Evolutionary conservation across 495 filamentous ascomycete genomes (phyloP).

Genomic region (Aspergillus bridgeri): DNA sequence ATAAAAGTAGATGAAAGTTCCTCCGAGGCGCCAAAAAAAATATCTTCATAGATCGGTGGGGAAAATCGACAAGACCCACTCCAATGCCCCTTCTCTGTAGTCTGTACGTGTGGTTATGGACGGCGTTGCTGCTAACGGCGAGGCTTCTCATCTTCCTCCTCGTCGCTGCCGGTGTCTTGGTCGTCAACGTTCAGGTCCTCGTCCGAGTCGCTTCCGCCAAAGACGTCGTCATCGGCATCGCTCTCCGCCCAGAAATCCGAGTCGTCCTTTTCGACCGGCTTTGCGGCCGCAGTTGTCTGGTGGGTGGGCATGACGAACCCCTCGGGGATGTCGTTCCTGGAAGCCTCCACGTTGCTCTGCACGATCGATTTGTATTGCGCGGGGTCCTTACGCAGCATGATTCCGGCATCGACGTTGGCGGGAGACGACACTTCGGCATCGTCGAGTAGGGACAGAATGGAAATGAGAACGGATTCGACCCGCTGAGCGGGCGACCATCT

Average conservation of each 20-base stretch:
- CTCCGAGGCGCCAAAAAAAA: constrained; percentile 1
- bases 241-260: constrained; percentile 80
- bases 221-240: constrained; percentile 71
- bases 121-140: background rate
- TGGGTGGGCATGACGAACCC: constrained; percentile 81
- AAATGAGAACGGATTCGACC: constrained; percentile 90
- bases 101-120: background rate
- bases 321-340: constrained; percentile 73
- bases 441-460: constrained; percentile 88
- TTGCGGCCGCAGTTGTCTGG: constrained; percentile 55
- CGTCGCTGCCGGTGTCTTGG: constrained; percentile 54
- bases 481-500: constrained; percentile 92
- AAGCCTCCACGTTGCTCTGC: constrained; percentile 63
- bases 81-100: background rate
- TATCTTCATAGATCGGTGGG: background rate
- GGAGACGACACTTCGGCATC: constrained; percentile 90
- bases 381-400: constrained; percentile 73
- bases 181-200: constrained; percentile 53
- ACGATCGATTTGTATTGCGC: constrained; percentile 67
- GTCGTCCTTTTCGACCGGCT: constrained; percentile 67
- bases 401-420: constrained; percentile 90
- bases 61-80: background rate
- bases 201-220: constrained; percentile 69
- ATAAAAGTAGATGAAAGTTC: background rate
- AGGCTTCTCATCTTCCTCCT: constrained; percentile 45